Evolutionary conservation across 2,329 filamentous ascomycete genomes (phyloP), one percentile per base, ranked within the genome.

Genomic region (Pestalotiopsis sp.): DNA sequence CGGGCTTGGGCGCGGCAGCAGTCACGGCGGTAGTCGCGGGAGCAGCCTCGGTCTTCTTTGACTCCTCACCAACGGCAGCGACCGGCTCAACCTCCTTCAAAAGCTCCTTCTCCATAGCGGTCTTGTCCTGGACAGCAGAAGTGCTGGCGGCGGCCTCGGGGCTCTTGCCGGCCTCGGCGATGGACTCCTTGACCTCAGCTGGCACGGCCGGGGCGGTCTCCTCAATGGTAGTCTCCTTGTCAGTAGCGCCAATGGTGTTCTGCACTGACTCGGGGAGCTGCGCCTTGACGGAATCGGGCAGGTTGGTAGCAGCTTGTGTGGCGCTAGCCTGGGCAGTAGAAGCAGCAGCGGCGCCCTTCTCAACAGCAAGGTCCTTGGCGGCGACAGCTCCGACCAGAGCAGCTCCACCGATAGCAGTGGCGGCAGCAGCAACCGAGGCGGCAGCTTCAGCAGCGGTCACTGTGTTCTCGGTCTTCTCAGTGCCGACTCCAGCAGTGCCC

Each of bases 121-220:
- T 89, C 87, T 96, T 96, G 74, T 95, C 92, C 71, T 87, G 82
- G 6, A 96, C 92, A 20, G 90, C 92, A 67, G 86, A 85, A 1
- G 88, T 83, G 79, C 90, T 91, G 67, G 87, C 87, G 45, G 92
- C 88, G 41, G 93, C 93, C 80, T 96, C 93, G 9, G 93, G 91
- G 70, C 83, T 84, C 74, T 85, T 79, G 67, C 88, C 87, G 25
- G 92, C 86, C 74, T 87, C 83, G 52, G 81, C 76, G 62, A 90
- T 86, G 7, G 87, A 89, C 72, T 88, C 82, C 79, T 87, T 87
- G 20, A 90, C 88, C 72, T 87, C 83, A 31, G 77, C 76, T 66
- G 88, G 88, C 5, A 89, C 86, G 70, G 86, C 80, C 57, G 86
- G 81, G 1, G 85, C 84, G 11, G 84, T 79, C 70, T 84, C 79